phyloP scores from a whole-genome alignment of 2,329 filamentous ascomycete genomes.

The Trichoderma polysporum region DNA sequence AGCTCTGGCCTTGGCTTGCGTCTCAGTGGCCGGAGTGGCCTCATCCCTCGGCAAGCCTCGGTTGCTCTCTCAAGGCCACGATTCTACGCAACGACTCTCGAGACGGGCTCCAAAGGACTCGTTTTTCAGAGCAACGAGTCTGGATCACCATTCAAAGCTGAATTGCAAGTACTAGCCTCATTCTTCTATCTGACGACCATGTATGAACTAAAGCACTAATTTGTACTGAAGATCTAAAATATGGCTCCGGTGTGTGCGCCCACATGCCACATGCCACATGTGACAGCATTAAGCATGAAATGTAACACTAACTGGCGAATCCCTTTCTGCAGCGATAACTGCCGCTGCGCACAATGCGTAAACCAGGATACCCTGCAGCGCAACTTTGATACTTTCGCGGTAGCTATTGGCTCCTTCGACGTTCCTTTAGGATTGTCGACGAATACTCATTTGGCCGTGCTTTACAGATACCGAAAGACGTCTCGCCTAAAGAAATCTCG shows the following conservation, averaged over 20 bases:
- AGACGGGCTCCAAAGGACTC: conserved; percentile 14
- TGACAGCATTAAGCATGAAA: background rate
- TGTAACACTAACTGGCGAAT: background rate
- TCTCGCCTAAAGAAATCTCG: conserved; percentile 32
- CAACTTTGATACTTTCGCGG: conserved; percentile 43
- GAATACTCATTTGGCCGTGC: background rate
- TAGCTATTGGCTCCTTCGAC: conserved; percentile 23
- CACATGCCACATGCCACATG: background rate
- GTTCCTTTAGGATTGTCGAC: too few relatives aligned
- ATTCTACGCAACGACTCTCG: conserved; percentile 23
- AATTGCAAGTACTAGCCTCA: conserved; percentile 16
- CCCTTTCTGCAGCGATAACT: conserved; percentile 40
- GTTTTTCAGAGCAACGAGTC: conserved; percentile 9
- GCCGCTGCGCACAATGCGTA: conserved; percentile 43
- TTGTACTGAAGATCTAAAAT: conserved; percentile 20
- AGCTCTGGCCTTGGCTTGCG: conserved; percentile 5
- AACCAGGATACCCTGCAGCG: conserved; percentile 45
- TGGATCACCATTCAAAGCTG: background rate
- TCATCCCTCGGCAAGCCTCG: conserved; percentile 6
- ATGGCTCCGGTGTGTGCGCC: conserved; percentile 27
- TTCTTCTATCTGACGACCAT: background rate
- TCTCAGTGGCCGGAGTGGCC: conserved; percentile 17
- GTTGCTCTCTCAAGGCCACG: background rate
- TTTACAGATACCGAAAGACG: conserved; percentile 34
- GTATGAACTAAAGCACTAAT: background rate